A percentile compares a stretch with the other conserved stretches of the same genome.
phyloP scores from a whole-genome alignment of 192 early-diverging fungal species.

The Diversispora epigaea region DNA sequence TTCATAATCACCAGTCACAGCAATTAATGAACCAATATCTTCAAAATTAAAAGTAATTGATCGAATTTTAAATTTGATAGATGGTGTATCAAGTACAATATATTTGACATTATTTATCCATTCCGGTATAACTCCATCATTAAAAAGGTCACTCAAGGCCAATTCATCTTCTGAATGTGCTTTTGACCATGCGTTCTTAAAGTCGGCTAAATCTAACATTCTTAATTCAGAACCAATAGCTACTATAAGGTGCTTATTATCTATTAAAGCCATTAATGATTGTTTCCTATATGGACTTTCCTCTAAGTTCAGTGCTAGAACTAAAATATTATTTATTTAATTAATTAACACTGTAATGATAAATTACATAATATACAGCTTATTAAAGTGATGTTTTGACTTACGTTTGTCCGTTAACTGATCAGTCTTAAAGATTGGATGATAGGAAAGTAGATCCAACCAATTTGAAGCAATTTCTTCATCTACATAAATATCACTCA shows the following conservation, averaged over 20 bases:
- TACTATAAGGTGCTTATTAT: constrained; percentile 9
- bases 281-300: constrained; percentile 7
- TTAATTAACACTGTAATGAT: not conserved
- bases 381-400: not conserved
- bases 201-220: constrained; percentile 22
- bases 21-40: constrained; percentile 56
- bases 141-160: not conserved
- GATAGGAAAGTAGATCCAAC: constrained; percentile 6
- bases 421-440: constrained; percentile 13
- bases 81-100: constrained; percentile 37
- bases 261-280: constrained; percentile 9
- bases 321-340: not conserved
- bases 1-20: constrained; percentile 57
- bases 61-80: constrained; percentile 60
- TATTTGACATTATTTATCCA: constrained; percentile 19
- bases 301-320: not conserved
- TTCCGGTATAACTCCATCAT: not conserved
- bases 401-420: not conserved
- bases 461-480: constrained; percentile 1
- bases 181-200: constrained; percentile 3
- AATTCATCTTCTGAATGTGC: constrained; percentile 8
- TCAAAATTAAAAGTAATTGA: constrained; percentile 53
- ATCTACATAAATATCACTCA: constrained; percentile 15
- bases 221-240: constrained; percentile 23
- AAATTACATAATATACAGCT: not conserved